These are phyloP conservation scores for Fagopyrum homotropicum DNA, from an alignment of 148 eudicot genomes.

Conservation along the genomic window DNA sequence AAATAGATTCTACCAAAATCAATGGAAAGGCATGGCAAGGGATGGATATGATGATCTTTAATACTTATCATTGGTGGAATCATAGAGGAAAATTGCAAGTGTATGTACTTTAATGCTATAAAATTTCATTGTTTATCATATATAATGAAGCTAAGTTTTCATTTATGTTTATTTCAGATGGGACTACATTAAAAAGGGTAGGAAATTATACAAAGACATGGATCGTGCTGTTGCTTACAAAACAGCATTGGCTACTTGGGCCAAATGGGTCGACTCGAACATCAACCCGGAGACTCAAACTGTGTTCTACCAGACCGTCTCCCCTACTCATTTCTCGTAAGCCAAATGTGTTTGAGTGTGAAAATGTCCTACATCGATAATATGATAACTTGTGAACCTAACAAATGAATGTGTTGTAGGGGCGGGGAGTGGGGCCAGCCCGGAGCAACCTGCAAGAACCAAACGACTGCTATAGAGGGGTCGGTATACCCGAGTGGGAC, in stretches of 20 bases:
- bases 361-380: no score
- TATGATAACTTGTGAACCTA: no score
- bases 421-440: constrained; percentile 31
- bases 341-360: no score
- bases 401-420: constrained; percentile 9
- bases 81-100: constrained; percentile 38
- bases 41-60: constrained; percentile 49
- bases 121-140: not conserved
- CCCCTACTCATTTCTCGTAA: constrained; percentile 46
- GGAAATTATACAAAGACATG: constrained; percentile 34
- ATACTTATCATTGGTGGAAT: constrained; percentile 77
- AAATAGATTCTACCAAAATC: constrained; percentile 36
- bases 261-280: constrained; percentile 47
- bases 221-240: constrained; percentile 31
- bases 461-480: constrained; percentile 26
- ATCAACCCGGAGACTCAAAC: constrained; percentile 20
- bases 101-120: constrained; percentile 16
- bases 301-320: constrained; percentile 49
- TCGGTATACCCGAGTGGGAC: constrained; percentile 22
- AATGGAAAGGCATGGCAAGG: constrained; percentile 48
- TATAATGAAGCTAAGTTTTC: not conserved
- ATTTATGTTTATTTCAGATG: constrained; percentile 27
- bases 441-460: constrained; percentile 29
- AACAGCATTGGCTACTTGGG: constrained; percentile 42
- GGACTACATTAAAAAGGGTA: constrained; percentile 40